Evolutionary conservation across 1,139 yeast genomes (phyloP), one percentile per base, ranked within the genome.

Genomic region (Diutina ranongensis): DNA sequence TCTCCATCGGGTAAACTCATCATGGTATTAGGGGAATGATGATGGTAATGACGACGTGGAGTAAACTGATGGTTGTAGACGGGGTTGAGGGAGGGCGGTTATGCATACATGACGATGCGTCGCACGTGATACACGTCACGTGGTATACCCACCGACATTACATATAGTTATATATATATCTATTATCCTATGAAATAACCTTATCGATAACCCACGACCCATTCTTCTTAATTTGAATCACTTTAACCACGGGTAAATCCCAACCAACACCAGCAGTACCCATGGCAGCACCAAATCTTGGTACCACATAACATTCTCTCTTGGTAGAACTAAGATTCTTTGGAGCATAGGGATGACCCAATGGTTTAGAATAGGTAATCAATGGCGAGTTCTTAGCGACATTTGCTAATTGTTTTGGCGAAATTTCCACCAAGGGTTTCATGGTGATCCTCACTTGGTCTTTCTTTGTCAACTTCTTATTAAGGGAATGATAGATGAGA

Each of bases 341-440:
- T 1, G 95, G 94, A 1, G 88, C 94, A 55, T 86, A 80, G 2
- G 96, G 96, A 47, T 86, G 84, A 0, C 95, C 95, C 49, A 89
- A 65, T 0, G 97, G 97, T 57, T 89, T 89, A 34, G 97, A 87
- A 60, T 83, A 89, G 0, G 92, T 79, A 45, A 89, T 61, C 45
- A 89, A 65, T 0, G 86, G 79, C 3, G 94, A 80, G 27, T 67
- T 68, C 54, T 81, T 82, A 15, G 89, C 89, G 20, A 92, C 72
- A 52, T 85, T 87, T 4, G 89, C 76, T 45, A 92, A 65, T 47
- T 88, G 92, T 21, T 78, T 74, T 1, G 89, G 88, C 3, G 76
- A 66, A 36, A 89, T 75, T 50, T 86, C 94, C 28, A 85, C 85
- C 52, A 92, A 67, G 0, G 89, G 79, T 54, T 75, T 78, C 77